A percentile compares a stretch with the other conserved stretches of the same genome.
Conservation (phyloP, 371 early-diverging fungal genomes). For the Rhizomucor pusillus region DNA sequence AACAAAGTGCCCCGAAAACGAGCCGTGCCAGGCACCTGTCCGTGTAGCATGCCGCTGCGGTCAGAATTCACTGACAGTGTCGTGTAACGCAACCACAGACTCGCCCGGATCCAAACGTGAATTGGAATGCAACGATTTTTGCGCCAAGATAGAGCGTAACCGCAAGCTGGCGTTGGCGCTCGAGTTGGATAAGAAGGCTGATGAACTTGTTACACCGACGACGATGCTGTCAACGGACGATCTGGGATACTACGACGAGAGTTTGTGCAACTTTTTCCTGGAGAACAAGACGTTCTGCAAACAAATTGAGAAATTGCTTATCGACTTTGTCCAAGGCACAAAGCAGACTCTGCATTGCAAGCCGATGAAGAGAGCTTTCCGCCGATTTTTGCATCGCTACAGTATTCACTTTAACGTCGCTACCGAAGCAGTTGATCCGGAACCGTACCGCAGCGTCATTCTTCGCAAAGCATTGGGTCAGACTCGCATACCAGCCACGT, state of each 20-base stretch:
- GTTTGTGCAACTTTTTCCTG: constrained; percentile 59
- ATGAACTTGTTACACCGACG: constrained; percentile 3
- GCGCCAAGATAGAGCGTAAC: constrained; percentile 73
- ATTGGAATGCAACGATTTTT: constrained; percentile 69
- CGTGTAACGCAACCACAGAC: constrained; percentile 59
- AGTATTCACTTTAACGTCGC: constrained; percentile 61
- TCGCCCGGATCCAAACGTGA: constrained; percentile 40
- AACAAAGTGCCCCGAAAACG: constrained; percentile 56
- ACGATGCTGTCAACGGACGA: constrained; percentile 17
- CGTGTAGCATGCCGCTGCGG: constrained; percentile 73
- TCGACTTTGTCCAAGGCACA: constrained; percentile 59
- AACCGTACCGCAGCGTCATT: constrained; percentile 70
- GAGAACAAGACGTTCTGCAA: constrained; percentile 59
- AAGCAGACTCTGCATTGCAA: constrained; percentile 55
- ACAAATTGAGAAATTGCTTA: constrained; percentile 58
- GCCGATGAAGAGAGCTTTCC: constrained; percentile 65
- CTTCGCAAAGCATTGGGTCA: constrained; percentile 51
- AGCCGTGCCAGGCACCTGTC: constrained; percentile 54
- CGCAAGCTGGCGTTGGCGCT: constrained; percentile 68
- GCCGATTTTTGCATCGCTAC: constrained; percentile 71
- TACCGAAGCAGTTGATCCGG: constrained; percentile 71
- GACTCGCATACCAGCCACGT: constrained; percentile 31
- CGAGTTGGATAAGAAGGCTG: constrained; percentile 45
- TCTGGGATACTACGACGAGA: constrained; percentile 59
- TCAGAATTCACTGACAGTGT: constrained; percentile 48